phyloP scores from a whole-genome alignment of 2,329 filamentous ascomycete species.

The Aspergillus unguis region DNA sequence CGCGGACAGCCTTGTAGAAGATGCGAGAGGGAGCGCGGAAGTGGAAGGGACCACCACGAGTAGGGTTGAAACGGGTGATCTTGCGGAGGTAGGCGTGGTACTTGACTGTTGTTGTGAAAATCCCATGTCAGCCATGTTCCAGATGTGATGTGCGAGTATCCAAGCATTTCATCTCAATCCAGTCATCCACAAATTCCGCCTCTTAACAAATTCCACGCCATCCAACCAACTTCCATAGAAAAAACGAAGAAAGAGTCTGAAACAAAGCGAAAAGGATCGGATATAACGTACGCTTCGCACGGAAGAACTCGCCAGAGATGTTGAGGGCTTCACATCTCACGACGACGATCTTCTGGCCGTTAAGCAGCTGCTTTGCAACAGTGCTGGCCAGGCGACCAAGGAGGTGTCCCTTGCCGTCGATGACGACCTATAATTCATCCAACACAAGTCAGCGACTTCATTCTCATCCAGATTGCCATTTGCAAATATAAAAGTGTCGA shows the following conservation, averaged over 20 bases:
- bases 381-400: slow-evolving; percentile 97
- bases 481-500: not conserved
- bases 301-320: slow-evolving; percentile 99
- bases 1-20: slow-evolving; percentile 99
- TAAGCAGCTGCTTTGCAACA: slow-evolving; percentile 98
- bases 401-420: slow-evolving; percentile 99
- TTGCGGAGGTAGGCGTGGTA: slow-evolving; percentile 99
- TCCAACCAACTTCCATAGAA: slow-evolving; percentile 3
- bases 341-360: slow-evolving; percentile 98
- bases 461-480: not conserved
- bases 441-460: slow-evolving; percentile 43
- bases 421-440: slow-evolving; percentile 71
- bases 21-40: slow-evolving; percentile 99
- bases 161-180: slow-evolving; percentile 8
- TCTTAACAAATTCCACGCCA: not conserved
- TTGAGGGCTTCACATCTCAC: slow-evolving; percentile 99
- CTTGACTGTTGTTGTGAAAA: slow-evolving; percentile 70
- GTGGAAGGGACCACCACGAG: slow-evolving; percentile 99
- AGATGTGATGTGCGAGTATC: not conserved
- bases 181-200: not conserved
- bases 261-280: slow-evolving; percentile 20
- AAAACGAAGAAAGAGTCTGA: slow-evolving; percentile 10
- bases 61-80: slow-evolving; percentile 99
- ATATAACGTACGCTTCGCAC: slow-evolving; percentile 91
- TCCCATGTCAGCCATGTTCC: slow-evolving; percentile 46